Base-by-base conservation (phyloP, 192 early-diverging fungal genomes). In the Coemansia nantahalensis region DNA sequence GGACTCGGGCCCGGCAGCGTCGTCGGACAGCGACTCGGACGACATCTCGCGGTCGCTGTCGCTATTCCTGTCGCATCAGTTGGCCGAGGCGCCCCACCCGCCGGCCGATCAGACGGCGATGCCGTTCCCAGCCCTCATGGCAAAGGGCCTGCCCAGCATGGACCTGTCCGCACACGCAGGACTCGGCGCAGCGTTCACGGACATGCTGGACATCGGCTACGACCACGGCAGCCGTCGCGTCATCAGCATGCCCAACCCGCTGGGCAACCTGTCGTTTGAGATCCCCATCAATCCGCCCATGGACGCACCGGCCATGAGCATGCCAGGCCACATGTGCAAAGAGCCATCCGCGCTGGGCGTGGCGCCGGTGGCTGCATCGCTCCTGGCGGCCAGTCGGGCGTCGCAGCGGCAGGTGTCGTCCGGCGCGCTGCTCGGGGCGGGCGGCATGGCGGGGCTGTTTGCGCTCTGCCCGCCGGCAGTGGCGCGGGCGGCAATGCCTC, bases 181-280 rank as follows among this genome's bases (percentile, higher is more conserved):
- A 50, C 46, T 53, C 38, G 45, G 39, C 38, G 13, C 43, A 11
- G 34, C 50, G 16, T 38, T 73, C 28, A 51, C 40, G 8, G 49
- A 65, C 28, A 63, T 75, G 36, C 52, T 75, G 19, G 59, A 62
- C 6, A 65, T 62, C 14, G 59, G 64, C 2, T 67, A 65, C 21
- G 64, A 75, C 45, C 43, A n/a, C 19, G 56, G 56, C 26, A 31
- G 56, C 19, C 63, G 64, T 8, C 64, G 64, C 15, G 63, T 75
- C 5, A 75, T 75, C 44, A 75, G 59, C 31, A 66, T 75, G 64
- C 71, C 71, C n/a, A 75, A 65, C 48, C 64, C 71, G 51, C 45
- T 75, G 37, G 71, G 56, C 21, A 75, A 54, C 13, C 45, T 75
- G 54, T 57, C 70, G n/a, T 39, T 75, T 33, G 71, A 67, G 33